phyloP scores from a whole-genome alignment of 352 stramenopile species.

The Pythium rhizo-oryzae region DNA sequence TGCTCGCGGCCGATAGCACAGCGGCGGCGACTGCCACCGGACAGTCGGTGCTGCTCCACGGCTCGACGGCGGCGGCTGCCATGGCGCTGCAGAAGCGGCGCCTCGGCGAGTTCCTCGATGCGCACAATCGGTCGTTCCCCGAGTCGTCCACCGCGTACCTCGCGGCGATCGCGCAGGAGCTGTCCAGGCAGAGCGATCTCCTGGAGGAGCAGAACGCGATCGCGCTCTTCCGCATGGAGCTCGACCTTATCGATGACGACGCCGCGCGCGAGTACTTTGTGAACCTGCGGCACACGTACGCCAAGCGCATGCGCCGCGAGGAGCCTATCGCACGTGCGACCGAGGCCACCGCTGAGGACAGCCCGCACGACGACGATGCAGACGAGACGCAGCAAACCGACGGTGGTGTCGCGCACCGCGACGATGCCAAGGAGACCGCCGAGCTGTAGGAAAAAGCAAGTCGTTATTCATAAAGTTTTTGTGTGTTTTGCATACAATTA shows the following conservation, averaged over 20 bases:
- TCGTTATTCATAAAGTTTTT: too few species aligned
- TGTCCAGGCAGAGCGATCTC: slow-evolving; percentile 64
- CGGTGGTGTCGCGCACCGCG: background rate
- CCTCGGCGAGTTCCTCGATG: slow-evolving; percentile 29
- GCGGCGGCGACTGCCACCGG: background rate
- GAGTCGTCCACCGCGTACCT: slow-evolving; percentile 38
- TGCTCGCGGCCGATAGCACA: slow-evolving; percentile 3
- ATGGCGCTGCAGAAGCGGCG: slow-evolving; percentile 28
- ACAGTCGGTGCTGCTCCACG: background rate
- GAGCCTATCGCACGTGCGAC: too few species aligned
- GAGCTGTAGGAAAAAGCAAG: slow-evolving; percentile 4
- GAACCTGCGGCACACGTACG: slow-evolving; percentile 48
- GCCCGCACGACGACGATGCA: background rate
- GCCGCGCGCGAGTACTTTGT: slow-evolving; percentile 50
- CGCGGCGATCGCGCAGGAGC: slow-evolving; percentile 46
- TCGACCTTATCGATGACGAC: slow-evolving; percentile 49
- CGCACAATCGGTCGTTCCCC: slow-evolving; percentile 8
- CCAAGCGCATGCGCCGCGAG: slow-evolving; percentile 48
- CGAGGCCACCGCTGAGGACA: background rate
- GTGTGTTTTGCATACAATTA: too few species aligned
- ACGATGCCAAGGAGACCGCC: slow-evolving; percentile 21
- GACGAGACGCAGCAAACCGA: background rate
- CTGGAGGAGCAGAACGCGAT: slow-evolving; percentile 81
- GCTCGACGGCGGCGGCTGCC: slow-evolving; percentile 12
- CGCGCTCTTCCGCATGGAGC: slow-evolving; percentile 55